Evolutionary conservation across 75 land plant genomes (phyloP).

Genomic region (Azolla pinnata): DNA sequence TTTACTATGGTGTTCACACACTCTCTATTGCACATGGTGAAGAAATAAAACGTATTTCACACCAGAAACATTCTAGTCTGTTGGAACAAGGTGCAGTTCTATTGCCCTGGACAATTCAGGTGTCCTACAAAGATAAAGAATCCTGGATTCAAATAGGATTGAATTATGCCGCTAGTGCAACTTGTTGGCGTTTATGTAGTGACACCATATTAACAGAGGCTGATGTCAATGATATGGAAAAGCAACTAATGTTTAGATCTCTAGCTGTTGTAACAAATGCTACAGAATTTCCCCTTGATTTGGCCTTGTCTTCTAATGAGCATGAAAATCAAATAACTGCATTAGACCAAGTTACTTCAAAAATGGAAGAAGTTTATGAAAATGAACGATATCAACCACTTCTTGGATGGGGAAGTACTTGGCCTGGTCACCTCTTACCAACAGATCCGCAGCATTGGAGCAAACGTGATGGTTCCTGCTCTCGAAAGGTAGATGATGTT

Average conservation of each 20-base stretch:
- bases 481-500: constrained; percentile 36
- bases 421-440: constrained; percentile 29
- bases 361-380: constrained; percentile 93
- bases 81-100: constrained; percentile 6
- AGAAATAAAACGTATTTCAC: constrained; percentile 6
- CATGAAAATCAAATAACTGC: too few species aligned
- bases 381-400: constrained; percentile 47
- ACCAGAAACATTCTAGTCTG: too few species aligned
- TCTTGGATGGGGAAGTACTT: constrained; percentile 51
- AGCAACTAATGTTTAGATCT: constrained; percentile 70
- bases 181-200: constrained; percentile 68
- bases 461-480: constrained; percentile 19
- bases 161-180: constrained; percentile 71
- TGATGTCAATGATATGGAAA: constrained; percentile 45
- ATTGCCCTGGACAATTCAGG: constrained; percentile 63
- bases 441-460: constrained; percentile 44
- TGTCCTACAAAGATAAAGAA: constrained; percentile 56
- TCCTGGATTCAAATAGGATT: constrained; percentile 78
- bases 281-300: constrained; percentile 60
- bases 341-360: too few species aligned
- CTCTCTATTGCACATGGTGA: constrained; percentile 29
- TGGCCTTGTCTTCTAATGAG: constrained; percentile 45
- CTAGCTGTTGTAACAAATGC: constrained; percentile 60
- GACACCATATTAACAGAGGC: constrained; percentile 76
- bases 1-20: constrained; percentile 41